Evolutionary conservation across 805 yeast species (phyloP).

Genomic region (Zygotorulaspora florentina): DNA sequence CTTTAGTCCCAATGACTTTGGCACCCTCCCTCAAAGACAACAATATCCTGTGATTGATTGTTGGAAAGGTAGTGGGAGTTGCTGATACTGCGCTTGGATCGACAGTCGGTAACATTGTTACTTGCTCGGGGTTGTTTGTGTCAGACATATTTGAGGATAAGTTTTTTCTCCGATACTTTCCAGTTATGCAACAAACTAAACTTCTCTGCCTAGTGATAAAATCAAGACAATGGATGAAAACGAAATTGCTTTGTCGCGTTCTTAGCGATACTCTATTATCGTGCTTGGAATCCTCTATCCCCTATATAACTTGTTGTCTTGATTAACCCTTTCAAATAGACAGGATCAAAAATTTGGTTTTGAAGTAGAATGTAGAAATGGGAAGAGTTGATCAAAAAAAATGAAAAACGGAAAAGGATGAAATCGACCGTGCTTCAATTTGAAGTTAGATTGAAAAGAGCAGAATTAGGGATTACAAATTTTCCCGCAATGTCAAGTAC

Average conservation of each 20-base stretch:
- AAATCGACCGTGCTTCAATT: background rate
- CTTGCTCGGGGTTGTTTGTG: background rate
- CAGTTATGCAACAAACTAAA: no score
- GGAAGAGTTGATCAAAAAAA: background rate
- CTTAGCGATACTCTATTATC: no score
- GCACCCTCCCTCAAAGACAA: slow-evolving; percentile 87
- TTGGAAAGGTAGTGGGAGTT: slow-evolving; percentile 7
- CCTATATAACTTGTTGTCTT: no score
- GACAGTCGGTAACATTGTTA: background rate
- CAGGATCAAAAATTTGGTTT: no score
- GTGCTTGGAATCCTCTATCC: no score
- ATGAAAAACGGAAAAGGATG: background rate
- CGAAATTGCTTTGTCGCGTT: no score
- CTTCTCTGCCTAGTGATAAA: no score
- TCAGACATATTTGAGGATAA: background rate
- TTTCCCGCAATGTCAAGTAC: background rate
- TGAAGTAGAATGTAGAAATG: no score
- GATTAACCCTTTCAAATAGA: no score
- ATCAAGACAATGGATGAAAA: no score
- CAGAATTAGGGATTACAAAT: background rate
- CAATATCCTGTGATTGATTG: slow-evolving; percentile 42
- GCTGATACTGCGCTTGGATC: background rate
- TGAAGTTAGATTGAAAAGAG: background rate
- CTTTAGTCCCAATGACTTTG: slow-evolving; percentile 82
- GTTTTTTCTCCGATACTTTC: no score